Conservation (phyloP, 768 basidiomycete species). For the Boletus rex-veris region DNA sequence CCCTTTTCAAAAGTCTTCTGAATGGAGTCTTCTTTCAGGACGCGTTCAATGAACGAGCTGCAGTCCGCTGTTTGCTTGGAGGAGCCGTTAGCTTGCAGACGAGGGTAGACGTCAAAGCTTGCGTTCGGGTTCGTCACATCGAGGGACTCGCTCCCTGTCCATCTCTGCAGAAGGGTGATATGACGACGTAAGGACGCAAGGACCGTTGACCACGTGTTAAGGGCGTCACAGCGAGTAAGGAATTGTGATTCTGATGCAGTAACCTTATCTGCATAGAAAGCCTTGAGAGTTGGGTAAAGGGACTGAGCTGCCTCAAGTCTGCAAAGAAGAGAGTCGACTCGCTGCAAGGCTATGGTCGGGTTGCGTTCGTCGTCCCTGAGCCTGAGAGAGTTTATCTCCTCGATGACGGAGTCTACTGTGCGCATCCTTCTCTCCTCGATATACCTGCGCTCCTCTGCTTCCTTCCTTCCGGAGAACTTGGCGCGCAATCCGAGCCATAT, state of each 20-base stretch:
- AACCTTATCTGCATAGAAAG: slow-evolving; percentile 76
- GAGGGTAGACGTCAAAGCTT: slow-evolving; percentile 47
- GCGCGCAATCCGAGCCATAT: slow-evolving; percentile 93
- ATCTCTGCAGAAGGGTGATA: slow-evolving; percentile 75
- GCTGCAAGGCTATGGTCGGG: slow-evolving; percentile 48
- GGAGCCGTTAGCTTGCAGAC: slow-evolving; percentile 30
- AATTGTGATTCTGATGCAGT: slow-evolving; percentile 62
- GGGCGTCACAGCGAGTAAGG: slow-evolving; percentile 80
- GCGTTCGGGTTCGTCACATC: slow-evolving; percentile 83
- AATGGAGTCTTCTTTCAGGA: slow-evolving; percentile 95
- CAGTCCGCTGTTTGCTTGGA: slow-evolving; percentile 55
- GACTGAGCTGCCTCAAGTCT: slow-evolving; percentile 81
- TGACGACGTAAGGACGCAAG: slow-evolving; percentile 81
- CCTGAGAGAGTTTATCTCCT: slow-evolving; percentile 77
- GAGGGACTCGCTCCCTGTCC: slow-evolving; percentile 91
- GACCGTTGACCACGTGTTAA: slow-evolving; percentile 91
- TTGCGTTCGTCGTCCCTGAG: slow-evolving; percentile 42
- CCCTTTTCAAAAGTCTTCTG: slow-evolving; percentile 92
- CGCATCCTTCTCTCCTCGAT: slow-evolving; percentile 82
- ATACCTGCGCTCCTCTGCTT: slow-evolving; percentile 76
- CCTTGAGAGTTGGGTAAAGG: slow-evolving; percentile 80
- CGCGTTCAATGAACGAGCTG: slow-evolving; percentile 87
- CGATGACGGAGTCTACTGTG: slow-evolving; percentile 77
- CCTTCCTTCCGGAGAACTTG: slow-evolving; percentile 71
- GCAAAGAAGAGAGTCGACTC: slow-evolving; percentile 63